Evolutionary conservation across 768 basidiomycete species (phyloP).

Genomic region (Rhodotorula kratochvilovae): DNA sequence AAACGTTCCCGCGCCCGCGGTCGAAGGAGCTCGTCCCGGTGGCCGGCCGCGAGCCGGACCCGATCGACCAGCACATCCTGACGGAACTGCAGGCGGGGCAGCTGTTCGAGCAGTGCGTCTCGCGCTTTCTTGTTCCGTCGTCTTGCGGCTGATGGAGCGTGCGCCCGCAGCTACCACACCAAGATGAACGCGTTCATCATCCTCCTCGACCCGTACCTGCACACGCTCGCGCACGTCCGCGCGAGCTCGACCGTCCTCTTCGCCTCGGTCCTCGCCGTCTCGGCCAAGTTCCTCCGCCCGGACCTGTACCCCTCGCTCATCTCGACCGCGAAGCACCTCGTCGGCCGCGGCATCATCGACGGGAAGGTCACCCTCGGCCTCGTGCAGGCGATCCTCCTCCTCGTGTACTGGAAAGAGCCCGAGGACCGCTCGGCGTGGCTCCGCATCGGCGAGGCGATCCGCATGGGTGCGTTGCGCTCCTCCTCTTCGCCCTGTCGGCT

Average conservation of each 20-base stretch:
- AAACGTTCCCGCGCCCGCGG: slow-evolving; percentile 9
- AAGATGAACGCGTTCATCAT: too few species aligned
- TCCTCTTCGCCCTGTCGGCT: slow-evolving; percentile 10
- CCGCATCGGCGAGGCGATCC: slow-evolving; percentile 16
- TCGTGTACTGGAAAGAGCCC: slow-evolving; percentile 30
- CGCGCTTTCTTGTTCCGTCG: too few species aligned
- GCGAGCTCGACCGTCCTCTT: slow-evolving; percentile 28
- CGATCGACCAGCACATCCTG: too few species aligned
- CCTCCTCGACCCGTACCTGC: too few species aligned
- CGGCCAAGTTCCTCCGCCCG: slow-evolving; percentile 31
- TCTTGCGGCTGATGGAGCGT: too few species aligned
- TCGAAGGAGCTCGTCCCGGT: too few species aligned
- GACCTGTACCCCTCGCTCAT: slow-evolving; percentile 26
- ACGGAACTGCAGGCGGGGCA: too few species aligned
- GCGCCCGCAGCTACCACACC: too few species aligned
- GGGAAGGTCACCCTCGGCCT: slow-evolving; percentile 10
- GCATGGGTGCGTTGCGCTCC: slow-evolving; percentile 15
- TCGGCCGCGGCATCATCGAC: slow-evolving; percentile 15
- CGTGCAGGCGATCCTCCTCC: slow-evolving; percentile 21
- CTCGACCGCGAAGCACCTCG: slow-evolving; percentile 17
- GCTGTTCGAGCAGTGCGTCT: too few species aligned
- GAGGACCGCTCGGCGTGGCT: slow-evolving; percentile 15
- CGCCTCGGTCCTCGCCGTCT: slow-evolving; percentile 30
- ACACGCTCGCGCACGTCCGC: slow-evolving; percentile 13
- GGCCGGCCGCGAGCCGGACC: too few species aligned